phyloP scores from a whole-genome alignment of 768 basidiomycete genomes.

The Grammothele lineata region DNA sequence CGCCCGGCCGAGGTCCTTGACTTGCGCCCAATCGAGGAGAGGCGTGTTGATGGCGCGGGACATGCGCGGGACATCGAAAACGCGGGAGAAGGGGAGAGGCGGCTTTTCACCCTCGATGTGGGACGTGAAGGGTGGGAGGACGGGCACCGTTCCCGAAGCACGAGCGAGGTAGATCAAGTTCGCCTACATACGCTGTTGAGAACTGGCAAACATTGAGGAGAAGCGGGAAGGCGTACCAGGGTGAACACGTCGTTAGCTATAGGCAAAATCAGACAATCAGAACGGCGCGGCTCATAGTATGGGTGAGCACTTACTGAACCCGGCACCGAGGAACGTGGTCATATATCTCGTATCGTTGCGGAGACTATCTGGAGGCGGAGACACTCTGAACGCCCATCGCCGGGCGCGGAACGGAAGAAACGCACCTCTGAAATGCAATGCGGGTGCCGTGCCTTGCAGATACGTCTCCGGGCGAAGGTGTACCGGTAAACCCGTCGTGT shows the following conservation, averaged over 20 bases:
- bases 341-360: constrained; percentile 58
- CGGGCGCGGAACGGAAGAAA: too few species aligned
- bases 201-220: too few species aligned
- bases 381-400: too few species aligned
- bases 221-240: too few species aligned
- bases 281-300: background rate
- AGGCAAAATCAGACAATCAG: background rate
- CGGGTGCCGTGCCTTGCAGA: too few species aligned
- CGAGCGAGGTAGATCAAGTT: constrained; percentile 39
- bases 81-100: constrained; percentile 32
- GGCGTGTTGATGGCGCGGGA: constrained; percentile 30
- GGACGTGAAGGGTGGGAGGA: constrained; percentile 37
- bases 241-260: constrained; percentile 78
- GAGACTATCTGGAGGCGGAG: constrained; percentile 40
- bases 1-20: constrained; percentile 29
- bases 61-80: constrained; percentile 38
- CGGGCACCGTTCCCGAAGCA: constrained; percentile 35
- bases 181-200: constrained; percentile 24
- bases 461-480: too few species aligned
- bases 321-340: constrained; percentile 69
- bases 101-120: constrained; percentile 33
- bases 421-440: too few species aligned
- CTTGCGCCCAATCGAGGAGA: constrained; percentile 39
- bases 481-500: too few species aligned
- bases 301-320: constrained; percentile 60